These are phyloP conservation scores for Cyanidiococcus yangmingshanensis DNA, from an alignment of 23 red algal genomes.

Conservation along the genomic window DNA sequence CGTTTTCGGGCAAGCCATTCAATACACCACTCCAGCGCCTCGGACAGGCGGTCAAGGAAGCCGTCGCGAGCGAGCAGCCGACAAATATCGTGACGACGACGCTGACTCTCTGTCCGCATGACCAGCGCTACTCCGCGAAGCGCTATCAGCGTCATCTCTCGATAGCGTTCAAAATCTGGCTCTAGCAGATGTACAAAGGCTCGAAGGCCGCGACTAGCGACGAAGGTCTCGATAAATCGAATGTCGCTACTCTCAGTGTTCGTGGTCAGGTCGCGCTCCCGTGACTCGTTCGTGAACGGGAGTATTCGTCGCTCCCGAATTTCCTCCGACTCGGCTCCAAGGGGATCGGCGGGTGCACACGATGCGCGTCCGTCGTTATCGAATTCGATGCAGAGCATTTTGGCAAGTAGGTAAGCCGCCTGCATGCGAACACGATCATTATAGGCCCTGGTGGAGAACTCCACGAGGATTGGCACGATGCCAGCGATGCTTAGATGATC, in stretches of 20 bases:
- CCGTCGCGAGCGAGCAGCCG: constrained; percentile 58
- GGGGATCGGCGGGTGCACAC: neutral
- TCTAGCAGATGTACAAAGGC: constrained; percentile 16
- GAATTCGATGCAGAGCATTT: neutral
- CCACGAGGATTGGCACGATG: neutral
- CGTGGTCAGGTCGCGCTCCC: neutral
- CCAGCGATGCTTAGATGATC: neutral
- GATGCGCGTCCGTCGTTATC: neutral
- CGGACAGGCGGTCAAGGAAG: constrained; percentile 48
- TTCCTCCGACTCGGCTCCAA: neutral
- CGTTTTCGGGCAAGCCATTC: neutral
- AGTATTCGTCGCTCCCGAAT: constrained; percentile 27
- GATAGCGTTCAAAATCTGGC: constrained; percentile 25
- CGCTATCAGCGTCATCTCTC: constrained; percentile 40
- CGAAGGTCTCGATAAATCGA: neutral
- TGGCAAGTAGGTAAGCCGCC: constrained; percentile 2
- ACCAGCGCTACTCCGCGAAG: constrained; percentile 47
- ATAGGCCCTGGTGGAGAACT: neutral
- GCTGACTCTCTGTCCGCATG: constrained; percentile 61
- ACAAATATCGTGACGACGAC: constrained; percentile 69
- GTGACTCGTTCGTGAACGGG: constrained; percentile 46
- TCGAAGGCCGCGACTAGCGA: neutral
- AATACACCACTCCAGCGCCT: constrained; percentile 26
- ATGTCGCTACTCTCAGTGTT: neutral
- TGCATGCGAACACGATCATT: constrained; percentile 1